Base-by-base conservation (phyloP, 129 eudicot genomes). In the Flaveria brownii region DNA sequence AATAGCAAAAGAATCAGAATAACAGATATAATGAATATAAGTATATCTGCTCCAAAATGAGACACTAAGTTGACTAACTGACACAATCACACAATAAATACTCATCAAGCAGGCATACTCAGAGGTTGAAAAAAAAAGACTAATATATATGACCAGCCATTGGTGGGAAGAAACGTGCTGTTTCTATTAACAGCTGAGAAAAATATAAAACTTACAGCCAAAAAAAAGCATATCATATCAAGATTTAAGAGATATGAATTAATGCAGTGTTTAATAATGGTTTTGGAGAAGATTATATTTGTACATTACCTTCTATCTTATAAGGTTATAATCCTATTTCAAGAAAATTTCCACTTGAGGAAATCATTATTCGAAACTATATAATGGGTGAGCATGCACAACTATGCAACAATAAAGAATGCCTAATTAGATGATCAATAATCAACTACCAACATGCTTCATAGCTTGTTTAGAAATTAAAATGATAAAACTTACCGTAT, bases 401-500 rank as follows among this genome's bases (percentile, higher is more conserved):
- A 2, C 43, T 39, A 70, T 15, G 51, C 55, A 74, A 45, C 7
- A 36, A 45, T 18, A 77, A 60, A 60, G 63, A 28, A 23, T 61
- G 45, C 18, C 43, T 33, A 60, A 9, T 41, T 42, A 74, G 28
- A 75, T 23, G 9, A 18, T 18, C 8, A 13, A 46, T 2, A 25
- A 60, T 6, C 15, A 70, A 71, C 26, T 45, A 60, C 30, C 22
- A 67, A 66, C 28, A 30, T 14, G 70, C 45, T 33, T 60, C 39
- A 41, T 11, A 41, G 47, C 56, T 51, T 79, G 61, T 46, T 45
- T 0, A 3, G 51, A 22, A 20, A 55, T 26, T 14, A 18, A 41
- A 68, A 80, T 59, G 46, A 65, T 22, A 55, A 23, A 68, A 14
- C 85, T 78, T 82, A 92, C 97, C 97, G 91, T 69, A 92, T 84